phyloP scores from a whole-genome alignment of 306 rosid species.

The Quercus bicolor region DNA sequence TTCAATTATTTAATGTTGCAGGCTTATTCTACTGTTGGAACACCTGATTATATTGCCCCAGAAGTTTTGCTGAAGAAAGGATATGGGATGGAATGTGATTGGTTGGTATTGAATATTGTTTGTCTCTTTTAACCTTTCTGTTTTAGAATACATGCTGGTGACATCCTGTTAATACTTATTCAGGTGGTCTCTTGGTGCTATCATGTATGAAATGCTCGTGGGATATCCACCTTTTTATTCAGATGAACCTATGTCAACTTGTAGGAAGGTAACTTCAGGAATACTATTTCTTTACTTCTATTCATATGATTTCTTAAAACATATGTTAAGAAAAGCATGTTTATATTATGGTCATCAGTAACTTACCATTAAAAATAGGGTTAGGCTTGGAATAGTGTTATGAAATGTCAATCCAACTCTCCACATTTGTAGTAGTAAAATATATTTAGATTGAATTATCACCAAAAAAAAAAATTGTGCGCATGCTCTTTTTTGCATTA shows the following conservation, averaged over 20 bases:
- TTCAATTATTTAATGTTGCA: slow-evolving; percentile 35
- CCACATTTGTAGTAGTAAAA: neutral
- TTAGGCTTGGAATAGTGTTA: neutral
- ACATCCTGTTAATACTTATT: slow-evolving; percentile 27
- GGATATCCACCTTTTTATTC: slow-evolving; percentile 98
- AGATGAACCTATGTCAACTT: slow-evolving; percentile 95
- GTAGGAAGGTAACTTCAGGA: slow-evolving; percentile 77
- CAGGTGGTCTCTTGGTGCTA: slow-evolving; percentile 99
- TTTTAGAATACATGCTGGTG: slow-evolving; percentile 22
- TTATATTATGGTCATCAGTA: too few relatives aligned
- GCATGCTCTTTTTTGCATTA: neutral
- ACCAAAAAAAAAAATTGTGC: neutral
- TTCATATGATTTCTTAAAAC: slow-evolving; percentile 3
- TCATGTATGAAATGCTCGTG: slow-evolving; percentile 99
- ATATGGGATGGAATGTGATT: slow-evolving; percentile 99
- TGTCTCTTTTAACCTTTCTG: slow-evolving; percentile 4
- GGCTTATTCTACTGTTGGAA: slow-evolving; percentile 99
- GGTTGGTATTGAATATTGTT: slow-evolving; percentile 42
- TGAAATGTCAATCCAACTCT: neutral
- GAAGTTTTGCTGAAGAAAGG: slow-evolving; percentile 98
- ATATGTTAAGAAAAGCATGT: neutral
- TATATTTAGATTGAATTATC: neutral
- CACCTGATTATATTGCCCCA: slow-evolving; percentile 98
- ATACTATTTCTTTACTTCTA: slow-evolving; percentile 1
- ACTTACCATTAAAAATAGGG: too few relatives aligned